Evolutionary conservation across 2,329 filamentous ascomycete genomes (phyloP).

Genomic region (Emydomyces testavorans): DNA sequence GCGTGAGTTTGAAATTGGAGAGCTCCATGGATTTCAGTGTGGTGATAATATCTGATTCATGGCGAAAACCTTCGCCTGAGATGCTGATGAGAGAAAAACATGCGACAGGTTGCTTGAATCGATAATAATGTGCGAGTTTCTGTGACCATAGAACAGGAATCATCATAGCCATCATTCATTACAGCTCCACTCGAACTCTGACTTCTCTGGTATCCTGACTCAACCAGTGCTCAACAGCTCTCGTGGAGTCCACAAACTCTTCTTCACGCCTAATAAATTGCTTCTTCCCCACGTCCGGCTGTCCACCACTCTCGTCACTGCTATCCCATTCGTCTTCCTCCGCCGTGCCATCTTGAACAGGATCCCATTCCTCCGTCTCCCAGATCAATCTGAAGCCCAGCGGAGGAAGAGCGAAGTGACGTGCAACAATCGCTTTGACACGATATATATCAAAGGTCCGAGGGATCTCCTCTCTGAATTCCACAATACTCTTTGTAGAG

Average conservation of each 20-base stretch:
- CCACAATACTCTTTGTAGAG: conserved; percentile 19
- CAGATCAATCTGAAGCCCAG: conserved; percentile 59
- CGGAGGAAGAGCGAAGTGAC: conserved; percentile 54
- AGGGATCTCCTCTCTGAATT: conserved; percentile 48
- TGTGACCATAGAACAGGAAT: too few species aligned
- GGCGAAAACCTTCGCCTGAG: too few species aligned
- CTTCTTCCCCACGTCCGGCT: conserved; percentile 27
- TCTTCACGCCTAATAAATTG: conserved; percentile 68
- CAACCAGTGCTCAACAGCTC: conserved; percentile 71
- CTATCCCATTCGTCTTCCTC: conserved; percentile 43
- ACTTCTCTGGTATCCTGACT: conserved; percentile 54
- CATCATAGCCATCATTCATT: too few species aligned
- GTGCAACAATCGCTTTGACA: conserved; percentile 65
- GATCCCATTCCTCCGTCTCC: conserved; percentile 88
- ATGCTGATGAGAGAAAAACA: too few species aligned
- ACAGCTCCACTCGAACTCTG: conserved; percentile 55
- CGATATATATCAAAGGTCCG: conserved; percentile 69
- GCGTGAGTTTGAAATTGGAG: too few species aligned
- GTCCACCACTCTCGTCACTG: conserved; percentile 41
- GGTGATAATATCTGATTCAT: too few species aligned
- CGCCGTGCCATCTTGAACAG: conserved; percentile 53
- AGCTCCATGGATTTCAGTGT: too few species aligned
- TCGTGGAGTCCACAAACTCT: conserved; percentile 65
- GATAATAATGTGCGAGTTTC: too few species aligned
- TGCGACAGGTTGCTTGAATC: too few species aligned